Conservation (phyloP, 352 stramenopile genomes). For the Pythium biforme region DNA sequence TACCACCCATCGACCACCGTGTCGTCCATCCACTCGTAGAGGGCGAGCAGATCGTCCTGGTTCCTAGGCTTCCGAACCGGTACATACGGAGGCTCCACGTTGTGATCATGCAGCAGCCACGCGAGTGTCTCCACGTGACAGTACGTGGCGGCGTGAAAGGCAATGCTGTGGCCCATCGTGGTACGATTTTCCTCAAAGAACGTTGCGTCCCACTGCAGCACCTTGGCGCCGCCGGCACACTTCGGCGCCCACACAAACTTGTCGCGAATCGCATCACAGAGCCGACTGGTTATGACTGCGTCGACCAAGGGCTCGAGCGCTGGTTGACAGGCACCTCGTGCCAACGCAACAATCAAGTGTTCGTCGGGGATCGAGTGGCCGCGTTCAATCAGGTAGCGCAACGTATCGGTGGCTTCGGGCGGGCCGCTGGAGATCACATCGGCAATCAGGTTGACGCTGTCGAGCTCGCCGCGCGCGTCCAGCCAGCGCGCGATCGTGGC, state of each 20-base stretch:
- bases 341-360: background rate
- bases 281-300: background rate
- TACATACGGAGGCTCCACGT: background rate
- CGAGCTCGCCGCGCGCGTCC: too few species aligned
- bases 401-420: background rate
- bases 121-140: background rate
- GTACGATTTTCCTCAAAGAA: background rate
- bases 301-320: background rate
- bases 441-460: too few species aligned
- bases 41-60: background rate
- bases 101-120: background rate
- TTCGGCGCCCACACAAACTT: background rate
- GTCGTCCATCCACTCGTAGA: background rate
- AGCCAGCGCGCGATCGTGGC: background rate
- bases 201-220: conserved; percentile 8
- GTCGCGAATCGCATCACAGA: conserved; percentile 14
- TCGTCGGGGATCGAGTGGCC: too few species aligned
- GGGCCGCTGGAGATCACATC: too few species aligned
- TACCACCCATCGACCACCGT: background rate
- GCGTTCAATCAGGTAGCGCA: background rate
- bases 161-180: background rate
- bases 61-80: background rate
- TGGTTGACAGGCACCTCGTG: background rate
- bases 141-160: background rate
- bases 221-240: background rate